These are phyloP conservation scores for Beauveria sp. DNA, from an alignment of 2,329 filamentous ascomycete genomes.

Conservation along the genomic window DNA sequence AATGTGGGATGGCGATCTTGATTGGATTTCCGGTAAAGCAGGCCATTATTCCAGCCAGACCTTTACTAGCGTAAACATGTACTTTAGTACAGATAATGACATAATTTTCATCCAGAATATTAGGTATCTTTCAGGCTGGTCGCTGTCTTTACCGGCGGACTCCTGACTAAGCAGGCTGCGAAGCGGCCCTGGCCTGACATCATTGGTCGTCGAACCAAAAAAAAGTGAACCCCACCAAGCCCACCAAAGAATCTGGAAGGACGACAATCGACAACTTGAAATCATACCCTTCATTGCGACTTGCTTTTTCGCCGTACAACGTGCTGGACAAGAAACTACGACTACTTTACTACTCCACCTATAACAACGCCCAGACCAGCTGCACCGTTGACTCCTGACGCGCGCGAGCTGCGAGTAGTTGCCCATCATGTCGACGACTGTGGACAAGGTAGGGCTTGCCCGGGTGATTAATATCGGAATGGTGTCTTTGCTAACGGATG, in stretches of 20 bases:
- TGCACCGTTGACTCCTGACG: not conserved
- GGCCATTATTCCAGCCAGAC: not conserved
- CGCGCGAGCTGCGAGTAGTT: constrained; percentile 13
- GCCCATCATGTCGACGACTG: constrained; percentile 83
- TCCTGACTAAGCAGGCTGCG: constrained; percentile 7
- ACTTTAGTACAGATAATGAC: not conserved
- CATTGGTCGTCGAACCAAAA: constrained; percentile 22
- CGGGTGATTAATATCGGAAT: not conserved
- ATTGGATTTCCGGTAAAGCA: not conserved
- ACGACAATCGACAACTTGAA: not conserved
- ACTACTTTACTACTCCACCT: not conserved
- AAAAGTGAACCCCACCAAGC: constrained; percentile 34
- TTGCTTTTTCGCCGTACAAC: not conserved
- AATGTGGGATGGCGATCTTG: not conserved
- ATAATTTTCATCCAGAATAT: not conserved
- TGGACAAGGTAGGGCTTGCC: constrained; percentile 69
- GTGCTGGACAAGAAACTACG: not conserved
- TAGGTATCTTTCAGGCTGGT: not conserved
- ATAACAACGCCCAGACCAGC: not conserved
- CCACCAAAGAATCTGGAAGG: constrained; percentile 15
- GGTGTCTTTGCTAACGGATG: constrained; percentile 12
- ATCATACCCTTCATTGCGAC: not conserved
- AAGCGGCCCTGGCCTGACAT: constrained; percentile 22
- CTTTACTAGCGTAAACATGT: not conserved
- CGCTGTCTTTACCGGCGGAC: not conserved